Conservation (phyloP, 164 flowering plant species). For the Cinnamomum micranthum region DNA sequence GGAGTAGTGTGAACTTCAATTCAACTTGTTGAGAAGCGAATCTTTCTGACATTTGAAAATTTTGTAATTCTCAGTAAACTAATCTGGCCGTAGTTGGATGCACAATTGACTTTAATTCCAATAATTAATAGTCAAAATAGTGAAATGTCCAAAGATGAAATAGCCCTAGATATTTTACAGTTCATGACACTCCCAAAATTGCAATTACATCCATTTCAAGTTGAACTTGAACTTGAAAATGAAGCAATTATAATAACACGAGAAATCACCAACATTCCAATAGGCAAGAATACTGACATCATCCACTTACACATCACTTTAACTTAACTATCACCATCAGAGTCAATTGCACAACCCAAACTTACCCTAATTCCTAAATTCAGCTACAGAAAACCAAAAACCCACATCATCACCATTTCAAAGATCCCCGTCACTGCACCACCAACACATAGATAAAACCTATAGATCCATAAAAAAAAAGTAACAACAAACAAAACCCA, state of each 20-base stretch:
- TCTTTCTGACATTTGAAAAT: too few species aligned
- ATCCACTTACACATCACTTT: background rate
- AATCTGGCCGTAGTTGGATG: background rate
- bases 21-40: too few species aligned
- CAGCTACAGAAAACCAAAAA: background rate
- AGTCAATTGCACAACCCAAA: background rate
- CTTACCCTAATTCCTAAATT: too few species aligned
- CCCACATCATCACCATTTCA: background rate
- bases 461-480: background rate
- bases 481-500: background rate
- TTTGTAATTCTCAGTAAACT: too few species aligned
- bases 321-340: background rate
- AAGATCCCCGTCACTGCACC: background rate
- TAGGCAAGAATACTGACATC: background rate
- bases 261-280: background rate
- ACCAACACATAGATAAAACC: background rate
- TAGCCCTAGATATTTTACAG: background rate
- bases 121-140: background rate
- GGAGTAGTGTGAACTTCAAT: too few species aligned
- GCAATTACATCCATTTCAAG: background rate
- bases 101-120: background rate
- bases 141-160: background rate
- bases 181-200: background rate
- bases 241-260: background rate
- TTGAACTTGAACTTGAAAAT: background rate